These are phyloP conservation scores for Leccinum ochraceum DNA, from an alignment of 768 basidiomycete species.

Conservation along the genomic window DNA sequence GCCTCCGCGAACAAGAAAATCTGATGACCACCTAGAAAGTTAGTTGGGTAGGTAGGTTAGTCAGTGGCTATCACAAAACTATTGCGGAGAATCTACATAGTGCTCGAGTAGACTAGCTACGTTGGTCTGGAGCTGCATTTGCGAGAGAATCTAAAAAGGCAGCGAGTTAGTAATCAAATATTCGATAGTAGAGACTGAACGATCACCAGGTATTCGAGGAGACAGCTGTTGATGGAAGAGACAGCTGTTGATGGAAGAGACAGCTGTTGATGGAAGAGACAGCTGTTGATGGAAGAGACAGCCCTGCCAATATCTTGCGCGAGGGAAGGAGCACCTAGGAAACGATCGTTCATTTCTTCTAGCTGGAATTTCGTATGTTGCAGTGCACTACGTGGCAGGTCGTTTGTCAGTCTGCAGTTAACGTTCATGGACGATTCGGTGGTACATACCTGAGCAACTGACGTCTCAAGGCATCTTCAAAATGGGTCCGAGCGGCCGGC, in stretches of 20 bases:
- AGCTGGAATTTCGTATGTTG: neutral
- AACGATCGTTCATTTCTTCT: neutral
- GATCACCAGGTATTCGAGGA: slow-evolving; percentile 6
- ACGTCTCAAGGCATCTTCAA: neutral
- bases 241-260: no score
- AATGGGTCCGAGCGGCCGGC: neutral
- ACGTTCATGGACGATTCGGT: no score
- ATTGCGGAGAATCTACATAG: no score
- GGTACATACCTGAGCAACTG: neutral
- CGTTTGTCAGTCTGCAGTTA: neutral
- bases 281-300: neutral
- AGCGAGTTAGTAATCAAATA: neutral
- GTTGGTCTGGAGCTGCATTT: neutral
- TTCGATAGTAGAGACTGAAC: neutral
- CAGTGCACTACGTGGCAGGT: neutral
- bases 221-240: no score
- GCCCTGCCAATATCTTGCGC: slow-evolving; percentile 1
- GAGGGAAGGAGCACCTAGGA: slow-evolving; percentile 1
- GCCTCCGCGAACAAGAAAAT: no score
- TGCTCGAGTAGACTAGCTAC: neutral
- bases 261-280: no score
- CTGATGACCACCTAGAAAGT: no score
- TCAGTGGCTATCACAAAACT: no score
- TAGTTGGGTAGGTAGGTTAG: no score
- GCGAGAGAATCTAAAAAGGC: neutral